phyloP scores from a whole-genome alignment of 2,329 filamentous ascomycete genomes.

The Fusarium sp. region DNA sequence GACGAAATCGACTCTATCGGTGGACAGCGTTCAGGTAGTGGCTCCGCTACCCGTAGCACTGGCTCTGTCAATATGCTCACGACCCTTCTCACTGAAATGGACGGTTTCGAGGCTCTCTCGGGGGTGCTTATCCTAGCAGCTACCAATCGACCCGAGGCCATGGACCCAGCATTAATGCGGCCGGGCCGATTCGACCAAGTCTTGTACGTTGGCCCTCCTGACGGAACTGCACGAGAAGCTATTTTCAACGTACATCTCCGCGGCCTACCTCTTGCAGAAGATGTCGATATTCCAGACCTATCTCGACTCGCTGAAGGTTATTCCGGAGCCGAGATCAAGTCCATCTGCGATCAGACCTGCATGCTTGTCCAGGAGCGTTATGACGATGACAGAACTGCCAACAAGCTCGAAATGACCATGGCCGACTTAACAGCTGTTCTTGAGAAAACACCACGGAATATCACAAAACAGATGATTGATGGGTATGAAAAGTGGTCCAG shows the following conservation, averaged over 20 bases:
- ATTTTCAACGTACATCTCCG: slow-evolving; percentile 76
- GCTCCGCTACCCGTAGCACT: slow-evolving; percentile 45
- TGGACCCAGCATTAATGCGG: slow-evolving; percentile 86
- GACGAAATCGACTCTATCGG: slow-evolving; percentile 93
- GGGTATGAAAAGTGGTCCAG: slow-evolving; percentile 66
- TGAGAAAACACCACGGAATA: slow-evolving; percentile 60
- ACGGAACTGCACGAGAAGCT: slow-evolving; percentile 74
- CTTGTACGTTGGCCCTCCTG: slow-evolving; percentile 86
- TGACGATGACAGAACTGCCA: slow-evolving; percentile 42
- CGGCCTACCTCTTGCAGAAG: slow-evolving; percentile 64
- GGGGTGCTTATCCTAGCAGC: slow-evolving; percentile 89
- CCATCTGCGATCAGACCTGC: slow-evolving; percentile 58
- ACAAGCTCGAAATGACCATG: slow-evolving; percentile 50
- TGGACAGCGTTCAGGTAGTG: slow-evolving; percentile 58
- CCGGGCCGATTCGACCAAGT: slow-evolving; percentile 86
- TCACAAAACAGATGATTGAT: slow-evolving; percentile 65
- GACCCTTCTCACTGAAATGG: slow-evolving; percentile 92
- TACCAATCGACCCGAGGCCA: slow-evolving; percentile 86
- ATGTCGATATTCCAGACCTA: slow-evolving; percentile 72
- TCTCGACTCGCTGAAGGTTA: slow-evolving; percentile 75
- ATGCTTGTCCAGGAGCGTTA: slow-evolving; percentile 52
- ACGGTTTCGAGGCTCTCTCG: slow-evolving; percentile 85
- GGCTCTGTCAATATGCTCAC: slow-evolving; percentile 83
- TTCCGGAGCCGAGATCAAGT: slow-evolving; percentile 82
- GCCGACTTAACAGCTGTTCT: slow-evolving; percentile 55